A percentile compares a stretch with the other conserved stretches of the same genome.
phyloP scores from a whole-genome alignment of 371 early-diverging fungal species.

The Syncephalis plumigaleata region DNA sequence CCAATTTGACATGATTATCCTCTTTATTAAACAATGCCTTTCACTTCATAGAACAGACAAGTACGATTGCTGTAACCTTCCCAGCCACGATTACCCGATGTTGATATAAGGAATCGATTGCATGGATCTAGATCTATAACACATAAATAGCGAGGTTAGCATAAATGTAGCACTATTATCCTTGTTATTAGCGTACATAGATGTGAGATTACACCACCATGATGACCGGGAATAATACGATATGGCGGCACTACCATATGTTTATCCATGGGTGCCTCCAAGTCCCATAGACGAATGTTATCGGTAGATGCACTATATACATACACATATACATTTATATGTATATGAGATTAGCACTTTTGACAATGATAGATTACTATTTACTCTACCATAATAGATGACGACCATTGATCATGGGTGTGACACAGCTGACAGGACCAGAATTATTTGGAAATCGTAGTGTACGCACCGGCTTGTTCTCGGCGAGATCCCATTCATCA shows the following conservation, averaged over 20 bases:
- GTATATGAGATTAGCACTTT: neutral
- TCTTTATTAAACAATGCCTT: too few species aligned
- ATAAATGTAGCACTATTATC: too few species aligned
- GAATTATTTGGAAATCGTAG: conserved; percentile 77
- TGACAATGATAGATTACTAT: neutral
- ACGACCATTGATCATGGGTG: conserved; percentile 56
- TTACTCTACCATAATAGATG: conserved; percentile 59
- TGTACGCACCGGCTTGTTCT: conserved; percentile 41
- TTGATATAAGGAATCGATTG: conserved; percentile 54
- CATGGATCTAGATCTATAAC: too few species aligned
- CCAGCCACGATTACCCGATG: conserved; percentile 88
- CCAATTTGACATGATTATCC: too few species aligned
- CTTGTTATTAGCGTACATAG: conserved; percentile 29
- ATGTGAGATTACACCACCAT: conserved; percentile 69
- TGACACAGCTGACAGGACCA: conserved; percentile 73
- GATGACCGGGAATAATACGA: conserved; percentile 79
- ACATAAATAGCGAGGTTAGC: too few species aligned
- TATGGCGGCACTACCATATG: conserved; percentile 68
- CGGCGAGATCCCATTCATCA: conserved; percentile 73
- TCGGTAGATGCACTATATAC: conserved; percentile 67
- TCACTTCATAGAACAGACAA: too few species aligned
- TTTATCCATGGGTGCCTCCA: conserved; percentile 18
- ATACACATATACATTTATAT: neutral
- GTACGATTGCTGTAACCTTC: conserved; percentile 44
- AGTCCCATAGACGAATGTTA: conserved; percentile 83